Conservation (phyloP, 192 early-diverging fungal species). For the Jimgerdemannia lactiflua region DNA sequence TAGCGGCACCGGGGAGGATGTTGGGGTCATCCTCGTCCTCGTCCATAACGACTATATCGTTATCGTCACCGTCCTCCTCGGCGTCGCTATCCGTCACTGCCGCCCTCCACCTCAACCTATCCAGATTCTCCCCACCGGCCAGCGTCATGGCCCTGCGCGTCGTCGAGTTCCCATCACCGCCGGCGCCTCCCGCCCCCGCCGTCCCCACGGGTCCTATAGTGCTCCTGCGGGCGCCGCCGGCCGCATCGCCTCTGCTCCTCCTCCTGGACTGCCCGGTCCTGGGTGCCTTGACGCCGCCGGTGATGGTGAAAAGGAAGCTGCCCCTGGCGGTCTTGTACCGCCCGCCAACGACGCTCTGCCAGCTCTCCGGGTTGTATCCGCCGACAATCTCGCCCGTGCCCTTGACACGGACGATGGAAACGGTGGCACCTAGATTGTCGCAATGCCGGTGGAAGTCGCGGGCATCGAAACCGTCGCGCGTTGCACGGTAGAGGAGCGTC, state of each 20-base stretch:
- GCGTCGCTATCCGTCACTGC: neutral
- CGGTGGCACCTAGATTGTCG: slow-evolving; percentile 21
- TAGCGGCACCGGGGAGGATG: too few species aligned
- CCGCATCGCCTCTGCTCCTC: neutral
- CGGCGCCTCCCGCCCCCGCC: too few species aligned
- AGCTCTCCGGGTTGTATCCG: slow-evolving; percentile 22
- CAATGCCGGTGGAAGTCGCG: slow-evolving; percentile 11
- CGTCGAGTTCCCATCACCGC: neutral
- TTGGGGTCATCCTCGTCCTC: neutral
- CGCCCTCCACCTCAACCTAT: neutral
- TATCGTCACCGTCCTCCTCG: neutral
- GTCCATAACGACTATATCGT: neutral
- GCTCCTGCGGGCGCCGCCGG: neutral
- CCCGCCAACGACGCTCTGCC: slow-evolving; percentile 10
- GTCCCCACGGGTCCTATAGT: neutral
- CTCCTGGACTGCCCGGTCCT: neutral
- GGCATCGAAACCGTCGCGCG: slow-evolving; percentile 3
- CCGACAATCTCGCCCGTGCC: slow-evolving; percentile 17
- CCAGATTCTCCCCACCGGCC: neutral
- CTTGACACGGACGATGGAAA: slow-evolving; percentile 12
- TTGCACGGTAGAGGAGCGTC: slow-evolving; percentile 1
- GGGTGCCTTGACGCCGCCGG: neutral
- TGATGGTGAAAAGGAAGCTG: slow-evolving; percentile 16
- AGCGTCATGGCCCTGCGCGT: neutral
- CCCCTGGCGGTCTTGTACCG: slow-evolving; percentile 5